Conservation (phyloP, 495 filamentous ascomycete genomes). For the Penicillium riverlandense region DNA sequence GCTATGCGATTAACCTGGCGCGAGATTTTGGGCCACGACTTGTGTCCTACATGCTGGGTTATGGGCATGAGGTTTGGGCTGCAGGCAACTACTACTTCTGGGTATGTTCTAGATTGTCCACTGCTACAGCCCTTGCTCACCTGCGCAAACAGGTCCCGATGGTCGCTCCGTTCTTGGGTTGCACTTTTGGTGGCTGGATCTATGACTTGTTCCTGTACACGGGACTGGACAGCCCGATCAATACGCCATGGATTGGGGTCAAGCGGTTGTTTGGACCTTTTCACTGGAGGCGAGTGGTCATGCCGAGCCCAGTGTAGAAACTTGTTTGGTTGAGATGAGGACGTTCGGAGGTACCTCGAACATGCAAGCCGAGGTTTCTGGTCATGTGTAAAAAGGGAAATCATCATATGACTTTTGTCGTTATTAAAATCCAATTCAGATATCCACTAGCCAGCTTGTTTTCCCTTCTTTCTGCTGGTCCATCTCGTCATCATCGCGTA, state of each 20-base stretch:
- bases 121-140: neutral
- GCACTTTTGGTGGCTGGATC: constrained; percentile 51
- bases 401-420: too few species aligned
- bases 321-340: too few species aligned
- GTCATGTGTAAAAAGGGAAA: too few species aligned
- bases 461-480: too few species aligned
- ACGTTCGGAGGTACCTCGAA: too few species aligned
- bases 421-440: too few species aligned
- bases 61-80: constrained; percentile 56
- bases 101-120: constrained; percentile 26
- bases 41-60: constrained; percentile 53
- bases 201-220: constrained; percentile 58
- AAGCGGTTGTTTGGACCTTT: constrained; percentile 30
- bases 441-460: too few species aligned
- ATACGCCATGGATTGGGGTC: constrained; percentile 50
- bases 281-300: constrained; percentile 3
- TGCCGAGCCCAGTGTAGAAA: constrained; percentile 17
- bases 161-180: constrained; percentile 51
- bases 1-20: constrained; percentile 61
- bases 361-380: too few species aligned
- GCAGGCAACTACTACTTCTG: constrained; percentile 59
- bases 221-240: constrained; percentile 47
- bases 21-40: constrained; percentile 62
- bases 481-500: too few species aligned
- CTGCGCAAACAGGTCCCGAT: constrained; percentile 35